Evolutionary conservation across 495 filamentous ascomycete genomes (phyloP), one percentile per base, ranked within the genome.

Genomic region (Trichoderma gamsii): DNA sequence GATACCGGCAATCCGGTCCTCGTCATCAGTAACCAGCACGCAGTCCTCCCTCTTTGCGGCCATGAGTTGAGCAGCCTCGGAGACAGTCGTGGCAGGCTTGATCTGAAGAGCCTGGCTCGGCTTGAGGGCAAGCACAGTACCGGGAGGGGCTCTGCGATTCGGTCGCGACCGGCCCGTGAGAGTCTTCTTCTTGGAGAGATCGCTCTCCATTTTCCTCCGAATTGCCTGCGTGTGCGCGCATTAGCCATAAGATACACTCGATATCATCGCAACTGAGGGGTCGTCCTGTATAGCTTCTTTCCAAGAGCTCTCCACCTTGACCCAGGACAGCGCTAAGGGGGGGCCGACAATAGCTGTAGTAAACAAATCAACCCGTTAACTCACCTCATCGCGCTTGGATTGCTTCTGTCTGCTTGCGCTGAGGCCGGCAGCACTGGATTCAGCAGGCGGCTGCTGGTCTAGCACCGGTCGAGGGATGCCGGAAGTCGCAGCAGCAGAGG

Each of bases 31-130:
- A 46, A 99, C 95, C 66, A 99, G 82, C n/a, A 99, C 95, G 75
- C 95, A 99, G 80, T 99, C 95, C 75, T 98, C 95, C 68, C 95
- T 85, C 84, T 99, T 99, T 38, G 95, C 95, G 38, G 95, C 95
- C 95, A 99, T 99, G 75, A 99, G 82, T 81, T 99, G 96, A 41
- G 95, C 94, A 44, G 95, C 95, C 78, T 98, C 95, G 59, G 96
- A 90, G 68, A 99, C 95, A 65, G 91, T 97, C 27, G 92, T 97
- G 66, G 84, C 83, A 64, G 95, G 96, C 81, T 99, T 99, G 78
- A 99, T 98, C 79, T 99, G 95, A 4, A 99, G 89, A 41, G 95
- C 95, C 72, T 90, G 92, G 73, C 92, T 97, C 35, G 95, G 95
- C 74, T 93, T 94, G 65, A 99, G 85, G 71, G 95, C 91, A 69